phyloP scores from a whole-genome alignment of 495 filamentous ascomycete species.

The Elasticomyces elasticus region DNA sequence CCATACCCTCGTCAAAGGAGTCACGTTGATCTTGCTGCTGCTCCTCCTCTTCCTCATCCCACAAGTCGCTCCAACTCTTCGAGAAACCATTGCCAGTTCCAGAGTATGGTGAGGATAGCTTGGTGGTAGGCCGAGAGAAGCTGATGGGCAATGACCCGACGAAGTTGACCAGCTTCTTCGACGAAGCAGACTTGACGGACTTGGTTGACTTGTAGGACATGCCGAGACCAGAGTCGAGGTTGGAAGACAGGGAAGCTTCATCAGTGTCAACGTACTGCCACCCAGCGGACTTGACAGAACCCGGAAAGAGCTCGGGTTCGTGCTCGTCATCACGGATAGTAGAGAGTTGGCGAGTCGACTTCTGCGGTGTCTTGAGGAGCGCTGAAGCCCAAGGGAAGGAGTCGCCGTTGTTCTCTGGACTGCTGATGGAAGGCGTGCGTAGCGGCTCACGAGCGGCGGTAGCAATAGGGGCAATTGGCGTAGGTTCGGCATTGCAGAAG shows the following conservation, averaged over 20 bases:
- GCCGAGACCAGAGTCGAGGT: constrained; percentile 64
- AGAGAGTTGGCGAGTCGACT: constrained; percentile 73
- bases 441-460: constrained; percentile 90
- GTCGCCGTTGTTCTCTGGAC: constrained; percentile 67
- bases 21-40: constrained; percentile 42
- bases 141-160: constrained; percentile 69
- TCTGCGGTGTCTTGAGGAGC: constrained; percentile 64
- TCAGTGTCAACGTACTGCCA: constrained; percentile 41
- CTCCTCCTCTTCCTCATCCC: constrained; percentile 75
- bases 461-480: constrained; percentile 52
- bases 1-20: constrained; percentile 17
- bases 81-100: constrained; percentile 59
- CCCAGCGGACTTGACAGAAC: constrained; percentile 50
- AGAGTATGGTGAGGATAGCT: constrained; percentile 13
- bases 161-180: constrained; percentile 35
- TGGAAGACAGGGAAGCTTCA: constrained; percentile 68
- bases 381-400: constrained; percentile 96
- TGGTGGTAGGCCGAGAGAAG: constrained; percentile 40
- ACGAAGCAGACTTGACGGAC: constrained; percentile 27
- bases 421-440: constrained; percentile 89
- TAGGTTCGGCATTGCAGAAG: constrained; percentile 72
- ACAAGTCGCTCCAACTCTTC: constrained; percentile 96
- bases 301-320: constrained; percentile 85
- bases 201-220: constrained; percentile 56
- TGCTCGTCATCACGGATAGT: constrained; percentile 68